Evolutionary conservation across 2,329 filamentous ascomycete species (phyloP), one percentile per base, ranked within the genome.

Genomic region (Elsinoe fawcettii): DNA sequence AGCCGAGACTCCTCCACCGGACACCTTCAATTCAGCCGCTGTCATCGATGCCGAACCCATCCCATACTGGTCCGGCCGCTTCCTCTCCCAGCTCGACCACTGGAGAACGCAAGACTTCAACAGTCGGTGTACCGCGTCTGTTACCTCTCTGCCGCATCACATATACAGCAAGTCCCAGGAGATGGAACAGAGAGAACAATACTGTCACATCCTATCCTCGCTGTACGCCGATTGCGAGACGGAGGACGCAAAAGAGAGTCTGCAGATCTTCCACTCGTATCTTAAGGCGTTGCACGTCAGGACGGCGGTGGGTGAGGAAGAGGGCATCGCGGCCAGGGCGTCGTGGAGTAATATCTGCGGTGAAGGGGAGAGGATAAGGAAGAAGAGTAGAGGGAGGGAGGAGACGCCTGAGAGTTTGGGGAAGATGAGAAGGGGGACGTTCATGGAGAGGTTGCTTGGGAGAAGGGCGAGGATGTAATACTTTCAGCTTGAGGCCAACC

Each of bases 21-120:
- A 53, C 30, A 20, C n/a, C 54, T 46, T 44, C 32, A 16, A 56
- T 16, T 41, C 39, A 6, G 32, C 39, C 53, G 39, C 63, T 51
- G 56, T 68, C 46, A 46, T 39, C 51, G 60, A 32, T 14, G 59
- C 64, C 8, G 64, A 72, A 63, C 69, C 75, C 5, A 74, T 76
- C 1, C 67, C 73, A 2, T 86, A 84, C 67, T 87, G 84, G 84
- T 73, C 76, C 9, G 84, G 84, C 16, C 80, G 84, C 37, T 84
- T 85, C 65, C 70, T 76, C 53, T 70, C 80, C 1, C 68, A 85
- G 0, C 74, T 79, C 53, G 82, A 86, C 67, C 75, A 74, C n/a
- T 75, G 78, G 61, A 73, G 72, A 56, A 74, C 70, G 58, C 76
- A 79, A 2, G 58, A 58, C 64, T 77, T 58, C 75, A 80, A 6